Evolutionary conservation across 805 yeast species (phyloP), one percentile per base, ranked within the genome.

Genomic region (Kodamaea leandrae): DNA sequence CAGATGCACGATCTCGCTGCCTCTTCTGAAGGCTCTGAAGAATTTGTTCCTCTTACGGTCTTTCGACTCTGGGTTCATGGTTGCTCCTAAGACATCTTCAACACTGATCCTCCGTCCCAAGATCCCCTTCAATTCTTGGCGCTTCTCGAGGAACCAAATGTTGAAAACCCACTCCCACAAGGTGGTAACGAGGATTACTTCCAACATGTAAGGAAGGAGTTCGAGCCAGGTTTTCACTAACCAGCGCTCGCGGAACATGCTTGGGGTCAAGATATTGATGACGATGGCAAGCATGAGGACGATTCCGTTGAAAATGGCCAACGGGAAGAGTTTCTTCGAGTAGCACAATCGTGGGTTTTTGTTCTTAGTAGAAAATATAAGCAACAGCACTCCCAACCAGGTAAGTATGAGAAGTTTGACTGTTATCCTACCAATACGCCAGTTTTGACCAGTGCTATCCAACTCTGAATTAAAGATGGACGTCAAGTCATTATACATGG

Each of bases 131-230:
- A 72, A 62, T 46, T 82, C 87, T 20, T 64, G 57, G 23, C 69
- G 58, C 45, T 71, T 66, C 46, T 78, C 82, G 32, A 76, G 53
- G 13, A 66, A 52, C 46, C 76, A 72, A 30, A 80, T 77, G 32
- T 78, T 72, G 50, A 67, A 75, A 7, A 80, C 58, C 83, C 87
- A 79, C 58, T 82, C 87, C 83, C 86, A 82, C 1, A 79, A 68
- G 17, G 77, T 65, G 1, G 81, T 75, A 13, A 74, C 61, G 3
- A 78, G 59, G 25, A 78, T 66, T 12, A 79, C 66, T 36, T 76
- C 74, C 4, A 77, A 51, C 29, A 80, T 45, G 29, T 46, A 68
- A 3, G 74, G 64, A 9, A 71, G 51, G 4, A 76, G 61, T 21
- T 67, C 63, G 0, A 73, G 58, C 54, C 84, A 69, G 69, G 83